Conservation (phyloP, 2,329 filamentous ascomycete genomes). For the Cercospora sojina region DNA sequence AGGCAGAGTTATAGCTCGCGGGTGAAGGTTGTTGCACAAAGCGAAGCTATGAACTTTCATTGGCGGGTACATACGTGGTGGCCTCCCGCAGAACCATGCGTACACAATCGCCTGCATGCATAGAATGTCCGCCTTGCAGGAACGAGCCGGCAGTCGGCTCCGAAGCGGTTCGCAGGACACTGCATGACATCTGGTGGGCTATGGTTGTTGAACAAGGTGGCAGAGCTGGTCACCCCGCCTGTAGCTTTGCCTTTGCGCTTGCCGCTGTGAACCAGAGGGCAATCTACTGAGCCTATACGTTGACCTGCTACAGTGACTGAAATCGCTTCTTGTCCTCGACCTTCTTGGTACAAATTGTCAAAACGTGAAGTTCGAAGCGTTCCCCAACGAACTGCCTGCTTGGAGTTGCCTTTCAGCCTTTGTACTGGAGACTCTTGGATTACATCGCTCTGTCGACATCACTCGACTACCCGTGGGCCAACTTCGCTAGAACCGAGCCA, state of each 20-base stretch:
- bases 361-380: neutral
- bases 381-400: neutral
- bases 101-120: conserved; percentile 3
- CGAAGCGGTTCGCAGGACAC: conserved; percentile 1
- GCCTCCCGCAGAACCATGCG: conserved; percentile 1
- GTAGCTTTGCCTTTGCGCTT: neutral
- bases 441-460: conserved; percentile 8
- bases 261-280: neutral
- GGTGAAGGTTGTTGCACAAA: neutral
- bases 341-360: neutral
- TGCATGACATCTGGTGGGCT: neutral
- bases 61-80: neutral
- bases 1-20: neutral
- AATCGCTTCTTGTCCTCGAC: neutral
- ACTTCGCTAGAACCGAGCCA: neutral
- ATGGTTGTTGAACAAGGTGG: neutral
- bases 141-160: neutral
- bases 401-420: neutral
- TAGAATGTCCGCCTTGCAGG: neutral
- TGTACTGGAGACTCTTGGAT: neutral
- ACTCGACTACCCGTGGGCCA: neutral
- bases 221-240: neutral
- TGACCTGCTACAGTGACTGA: neutral
- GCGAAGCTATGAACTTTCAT: neutral
- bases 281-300: neutral